Evolutionary conservation across 2,329 filamentous ascomycete genomes (phyloP), one percentile per base, ranked within the genome.

Genomic region (Claviceps purpurea): DNA sequence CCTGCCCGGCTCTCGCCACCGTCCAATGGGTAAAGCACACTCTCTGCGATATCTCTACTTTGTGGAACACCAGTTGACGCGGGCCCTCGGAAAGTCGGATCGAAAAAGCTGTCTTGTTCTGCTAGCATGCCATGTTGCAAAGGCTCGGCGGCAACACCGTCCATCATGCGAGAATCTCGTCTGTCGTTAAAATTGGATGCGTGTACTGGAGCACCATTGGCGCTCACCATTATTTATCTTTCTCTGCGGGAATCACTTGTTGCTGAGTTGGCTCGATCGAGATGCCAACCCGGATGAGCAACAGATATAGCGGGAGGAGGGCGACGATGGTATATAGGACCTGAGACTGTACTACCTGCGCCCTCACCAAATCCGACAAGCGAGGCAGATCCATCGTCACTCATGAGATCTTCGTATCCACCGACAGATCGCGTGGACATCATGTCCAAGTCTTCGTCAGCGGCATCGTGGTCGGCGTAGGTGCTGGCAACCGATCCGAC

Each of bases 291-390:
- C 56, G 68, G 60, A 56, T 62, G 61, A 52, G 68, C 49, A 64
- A 59, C 70, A 66, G 54, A 63, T 54, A 59, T 68, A 56, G 63
- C 69, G 58, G 71, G 73, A 56, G 68, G 67, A 49, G 72, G 66
- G 47, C 76, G 65, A 55, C 77, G 69, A 65, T 78, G 72, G 69
- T 86, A 77, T 63, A 86, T 85, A 41, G 87, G 87, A 0, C 89
- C 89, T 54, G 83, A 88, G 53, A 90, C 83, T 5, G 89, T 89
- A 65, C 85, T 89, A 59, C 85, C 87, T 10, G 91, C 90, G 38
- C 90, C 91, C 66, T 96, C 90, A 49, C 91, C 91, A 60, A 96
- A 96, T 0, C 86, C 91, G 10, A 96, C 91, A 5, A 96, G 75
- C 56, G 85, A 91, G 2, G 84, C 87, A 50, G 82, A 84, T 7